Evolutionary conservation across 2,329 filamentous ascomycete genomes (phyloP).

Genomic region (Aspergillus neoniger): DNA sequence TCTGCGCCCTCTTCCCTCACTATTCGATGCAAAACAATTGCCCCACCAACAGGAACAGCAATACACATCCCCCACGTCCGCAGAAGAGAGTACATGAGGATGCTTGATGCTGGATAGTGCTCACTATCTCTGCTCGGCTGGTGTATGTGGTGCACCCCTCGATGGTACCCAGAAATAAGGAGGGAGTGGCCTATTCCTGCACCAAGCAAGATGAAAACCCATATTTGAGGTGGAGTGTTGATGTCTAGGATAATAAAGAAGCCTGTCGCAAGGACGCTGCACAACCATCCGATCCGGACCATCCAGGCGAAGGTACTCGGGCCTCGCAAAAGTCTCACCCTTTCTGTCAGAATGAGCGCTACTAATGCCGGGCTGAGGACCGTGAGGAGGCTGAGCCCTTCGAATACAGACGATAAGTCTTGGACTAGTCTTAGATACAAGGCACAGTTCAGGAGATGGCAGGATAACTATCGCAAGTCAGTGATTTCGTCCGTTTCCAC

Average conservation of each 20-base stretch:
- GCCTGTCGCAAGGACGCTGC: slow-evolving; percentile 40
- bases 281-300: slow-evolving; percentile 46
- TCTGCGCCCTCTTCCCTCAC: slow-evolving; percentile 26
- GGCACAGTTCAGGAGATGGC: slow-evolving; percentile 46
- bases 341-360: slow-evolving; percentile 23
- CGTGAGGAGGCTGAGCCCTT: slow-evolving; percentile 44
- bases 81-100: slow-evolving; percentile 43
- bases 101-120: slow-evolving; percentile 21
- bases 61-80: slow-evolving; percentile 49
- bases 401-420: slow-evolving; percentile 33
- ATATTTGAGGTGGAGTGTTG: slow-evolving; percentile 36
- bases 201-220: slow-evolving; percentile 41
- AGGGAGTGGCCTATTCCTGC: slow-evolving; percentile 48
- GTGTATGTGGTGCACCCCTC: slow-evolving; percentile 37
- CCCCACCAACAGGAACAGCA: slow-evolving; percentile 44
- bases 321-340: slow-evolving; percentile 13
- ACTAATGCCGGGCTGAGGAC: slow-evolving; percentile 33
- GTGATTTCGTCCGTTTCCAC: not conserved
- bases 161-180: slow-evolving; percentile 44
- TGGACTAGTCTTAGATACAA: slow-evolving; percentile 45
- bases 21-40: slow-evolving; percentile 47
- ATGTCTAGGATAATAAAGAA: slow-evolving; percentile 41
- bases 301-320: slow-evolving; percentile 39
- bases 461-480: slow-evolving; percentile 37
- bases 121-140: slow-evolving; percentile 1